phyloP scores from a whole-genome alignment of 495 filamentous ascomycete species.

The Aspergillus egyptiacus region DNA sequence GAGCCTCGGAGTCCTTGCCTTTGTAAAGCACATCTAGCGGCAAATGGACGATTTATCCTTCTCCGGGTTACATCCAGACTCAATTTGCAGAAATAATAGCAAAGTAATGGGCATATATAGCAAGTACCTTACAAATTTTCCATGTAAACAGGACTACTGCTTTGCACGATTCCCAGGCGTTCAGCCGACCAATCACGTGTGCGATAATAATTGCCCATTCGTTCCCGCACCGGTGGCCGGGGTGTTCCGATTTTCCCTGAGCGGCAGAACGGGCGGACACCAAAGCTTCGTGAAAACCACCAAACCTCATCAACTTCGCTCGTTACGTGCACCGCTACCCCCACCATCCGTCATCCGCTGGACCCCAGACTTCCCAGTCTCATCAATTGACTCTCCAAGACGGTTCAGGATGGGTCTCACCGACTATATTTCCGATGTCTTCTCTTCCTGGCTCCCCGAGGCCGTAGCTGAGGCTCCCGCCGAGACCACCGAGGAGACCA shows the following conservation, averaged over 20 bases:
- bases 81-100: background rate
- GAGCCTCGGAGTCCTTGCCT: too few relatives aligned
- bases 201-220: conserved; percentile 41
- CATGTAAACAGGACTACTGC: too few relatives aligned
- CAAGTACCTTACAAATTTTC: too few relatives aligned
- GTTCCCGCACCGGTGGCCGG: conserved; percentile 43
- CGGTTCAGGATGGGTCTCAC: conserved; percentile 54
- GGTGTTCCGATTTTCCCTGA: conserved; percentile 42
- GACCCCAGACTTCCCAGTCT: conserved; percentile 22
- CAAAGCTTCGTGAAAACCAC: conserved; percentile 37
- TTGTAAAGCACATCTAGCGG: conserved; percentile 12
- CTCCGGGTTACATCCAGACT: background rate
- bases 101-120: background rate
- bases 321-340: conserved; percentile 22
- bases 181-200: conserved; percentile 44
- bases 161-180: too few relatives aligned
- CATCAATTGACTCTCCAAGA: conserved; percentile 36
- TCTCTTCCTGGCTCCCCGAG: conserved; percentile 51
- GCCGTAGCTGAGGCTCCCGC: conserved; percentile 57
- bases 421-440: conserved; percentile 59
- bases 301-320: conserved; percentile 31
- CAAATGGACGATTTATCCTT: background rate
- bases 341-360: conserved; percentile 20
- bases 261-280: conserved; percentile 18
- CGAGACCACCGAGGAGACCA: conserved; percentile 45